Evolutionary conservation across 106 monocot genomes (phyloP).

Genomic region (Allium fistulosum): DNA sequence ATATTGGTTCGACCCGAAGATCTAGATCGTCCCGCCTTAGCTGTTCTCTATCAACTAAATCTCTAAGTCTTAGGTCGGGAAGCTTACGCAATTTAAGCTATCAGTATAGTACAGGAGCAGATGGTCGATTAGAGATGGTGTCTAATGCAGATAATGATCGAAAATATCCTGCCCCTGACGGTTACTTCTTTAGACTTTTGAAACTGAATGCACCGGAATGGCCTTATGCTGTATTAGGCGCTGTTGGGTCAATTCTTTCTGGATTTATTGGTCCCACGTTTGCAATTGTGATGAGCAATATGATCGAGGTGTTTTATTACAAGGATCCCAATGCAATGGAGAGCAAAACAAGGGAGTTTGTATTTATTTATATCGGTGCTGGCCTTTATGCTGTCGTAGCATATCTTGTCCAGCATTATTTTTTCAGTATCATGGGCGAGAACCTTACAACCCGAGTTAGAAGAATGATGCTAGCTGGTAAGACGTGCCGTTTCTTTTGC

Average conservation of each 20-base stretch:
- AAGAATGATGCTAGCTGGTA: conserved; percentile 97
- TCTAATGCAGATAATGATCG: conserved; percentile 86
- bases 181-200: conserved; percentile 86
- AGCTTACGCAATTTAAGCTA: conserved; percentile 92
- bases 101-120: conserved; percentile 93
- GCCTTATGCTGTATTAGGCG: conserved; percentile 85
- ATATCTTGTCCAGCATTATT: conserved; percentile 95
- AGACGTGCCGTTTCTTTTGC: background rate
- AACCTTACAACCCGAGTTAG: conserved; percentile 96
- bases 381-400: conserved; percentile 96
- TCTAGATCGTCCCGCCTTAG: conserved; percentile 82
- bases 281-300: conserved; percentile 96
- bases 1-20: conserved; percentile 49
- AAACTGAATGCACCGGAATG: conserved; percentile 95
- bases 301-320: conserved; percentile 98
- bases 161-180: conserved; percentile 85
- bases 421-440: conserved; percentile 99
- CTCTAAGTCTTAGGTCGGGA: conserved; percentile 78
- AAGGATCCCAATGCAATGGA: conserved; percentile 73
- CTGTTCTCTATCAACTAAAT: conserved; percentile 94
- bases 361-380: conserved; percentile 91
- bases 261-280: conserved; percentile 98
- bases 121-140: conserved; percentile 97
- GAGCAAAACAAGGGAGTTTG: conserved; percentile 85
- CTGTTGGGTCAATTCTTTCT: conserved; percentile 83